Conservation (phyloP, 169 alveolate genomes). For the Amoebophrya sp. region DNA sequence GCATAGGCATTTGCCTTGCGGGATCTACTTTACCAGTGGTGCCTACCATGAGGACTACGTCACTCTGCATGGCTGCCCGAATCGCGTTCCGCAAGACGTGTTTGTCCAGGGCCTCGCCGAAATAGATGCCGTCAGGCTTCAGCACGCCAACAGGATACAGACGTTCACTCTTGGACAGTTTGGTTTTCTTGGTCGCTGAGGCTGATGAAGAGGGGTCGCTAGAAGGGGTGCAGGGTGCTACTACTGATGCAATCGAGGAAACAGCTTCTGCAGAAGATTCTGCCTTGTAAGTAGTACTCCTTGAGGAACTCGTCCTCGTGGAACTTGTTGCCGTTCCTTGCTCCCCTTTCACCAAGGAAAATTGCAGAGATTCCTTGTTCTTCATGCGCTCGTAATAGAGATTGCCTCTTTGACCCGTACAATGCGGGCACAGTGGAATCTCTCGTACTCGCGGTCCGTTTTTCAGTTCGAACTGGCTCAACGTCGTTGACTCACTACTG, state of each 20-base stretch:
- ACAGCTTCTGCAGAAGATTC: too few relatives aligned
- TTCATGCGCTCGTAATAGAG: neutral
- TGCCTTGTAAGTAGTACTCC: too few relatives aligned
- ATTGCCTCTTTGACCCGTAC: neutral
- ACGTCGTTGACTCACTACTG: neutral
- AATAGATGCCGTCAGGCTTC: neutral
- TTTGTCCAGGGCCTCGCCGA: neutral
- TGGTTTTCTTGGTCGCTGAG: neutral
- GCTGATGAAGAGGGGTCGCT: neutral
- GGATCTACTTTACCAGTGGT: neutral
- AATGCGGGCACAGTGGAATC: neutral
- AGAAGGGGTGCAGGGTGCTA: neutral
- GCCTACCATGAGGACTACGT: neutral
- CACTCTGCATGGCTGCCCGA: neutral
- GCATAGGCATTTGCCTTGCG: neutral
- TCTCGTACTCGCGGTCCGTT: neutral
- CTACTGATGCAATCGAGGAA: too few relatives aligned
- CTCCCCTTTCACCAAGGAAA: too few relatives aligned
- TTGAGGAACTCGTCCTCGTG: too few relatives aligned
- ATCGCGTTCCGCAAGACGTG: neutral
- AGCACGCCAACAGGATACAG: neutral
- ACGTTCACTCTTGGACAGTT: too few relatives aligned
- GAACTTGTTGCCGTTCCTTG: too few relatives aligned
- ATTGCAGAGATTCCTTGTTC: too few relatives aligned
- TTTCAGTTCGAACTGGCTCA: neutral